Conservation (phyloP, 2,329 filamentous ascomycete species). For the Coniochaeta pulveracea region DNA sequence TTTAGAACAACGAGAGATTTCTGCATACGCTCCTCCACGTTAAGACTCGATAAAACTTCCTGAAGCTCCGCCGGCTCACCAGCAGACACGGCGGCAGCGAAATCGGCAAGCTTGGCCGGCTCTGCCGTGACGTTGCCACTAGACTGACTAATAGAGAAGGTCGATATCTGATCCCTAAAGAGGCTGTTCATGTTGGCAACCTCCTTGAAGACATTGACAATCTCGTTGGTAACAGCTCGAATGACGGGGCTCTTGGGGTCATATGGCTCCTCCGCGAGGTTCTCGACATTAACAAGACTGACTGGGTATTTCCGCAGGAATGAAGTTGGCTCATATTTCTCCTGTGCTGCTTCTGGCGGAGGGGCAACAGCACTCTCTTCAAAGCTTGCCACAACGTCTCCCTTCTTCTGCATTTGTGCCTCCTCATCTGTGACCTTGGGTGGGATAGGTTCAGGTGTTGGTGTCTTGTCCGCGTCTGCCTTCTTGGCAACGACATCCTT, state of each 20-base stretch:
- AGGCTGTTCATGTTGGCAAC: constrained; percentile 87
- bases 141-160: constrained; percentile 90
- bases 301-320: constrained; percentile 88
- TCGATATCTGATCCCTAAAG: constrained; percentile 94
- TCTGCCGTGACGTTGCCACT: constrained; percentile 92
- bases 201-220: constrained; percentile 98
- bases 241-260: constrained; percentile 86
- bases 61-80: constrained; percentile 88
- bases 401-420: constrained; percentile 56
- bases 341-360: constrained; percentile 32
- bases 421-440: constrained; percentile 42
- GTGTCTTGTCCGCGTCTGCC: constrained; percentile 34
- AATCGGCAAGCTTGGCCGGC: constrained; percentile 89
- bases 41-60: constrained; percentile 77
- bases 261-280: constrained; percentile 76
- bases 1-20: constrained; percentile 89
- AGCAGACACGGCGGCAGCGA: constrained; percentile 91
- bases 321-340: constrained; percentile 73
- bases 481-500: constrained; percentile 33
- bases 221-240: constrained; percentile 88
- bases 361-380: constrained; percentile 64
- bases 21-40: constrained; percentile 84
- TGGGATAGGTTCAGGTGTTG: constrained; percentile 47
- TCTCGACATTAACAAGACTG: constrained; percentile 91
- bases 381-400: constrained; percentile 93